phyloP scores from a whole-genome alignment of 768 basidiomycete genomes.

The Amanita brunnescens region DNA sequence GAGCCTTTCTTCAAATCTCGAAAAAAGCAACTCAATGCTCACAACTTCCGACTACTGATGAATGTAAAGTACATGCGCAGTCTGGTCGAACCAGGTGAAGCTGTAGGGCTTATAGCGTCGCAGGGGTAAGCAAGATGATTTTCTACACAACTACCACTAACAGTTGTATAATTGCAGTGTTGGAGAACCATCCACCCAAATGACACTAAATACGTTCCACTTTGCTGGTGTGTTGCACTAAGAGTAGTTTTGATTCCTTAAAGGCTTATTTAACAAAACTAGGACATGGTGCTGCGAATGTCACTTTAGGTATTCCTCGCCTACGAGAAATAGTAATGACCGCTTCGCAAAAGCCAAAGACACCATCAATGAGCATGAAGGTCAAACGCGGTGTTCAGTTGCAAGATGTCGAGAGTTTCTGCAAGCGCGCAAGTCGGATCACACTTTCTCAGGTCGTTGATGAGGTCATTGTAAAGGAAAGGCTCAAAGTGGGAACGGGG shows the following conservation, averaged over 20 bases:
- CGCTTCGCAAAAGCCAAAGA: conserved; percentile 86
- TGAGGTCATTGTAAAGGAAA: conserved; percentile 72
- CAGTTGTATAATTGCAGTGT: conserved; percentile 44
- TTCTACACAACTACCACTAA: not conserved
- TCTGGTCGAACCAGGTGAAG: conserved; percentile 94
- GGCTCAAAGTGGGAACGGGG: conserved; percentile 54
- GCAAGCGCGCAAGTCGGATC: conserved; percentile 81
- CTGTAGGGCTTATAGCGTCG: conserved; percentile 93
- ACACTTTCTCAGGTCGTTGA: conserved; percentile 86
- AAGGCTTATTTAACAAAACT: conserved; percentile 6
- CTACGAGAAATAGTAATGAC: conserved; percentile 99
- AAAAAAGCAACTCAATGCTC: conserved; percentile 35
- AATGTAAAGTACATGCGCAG: conserved; percentile 90
- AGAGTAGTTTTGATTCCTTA: not conserved
- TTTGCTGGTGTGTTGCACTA: conserved; percentile 63
- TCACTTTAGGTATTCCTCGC: conserved; percentile 97
- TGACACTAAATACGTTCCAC: conserved; percentile 99
- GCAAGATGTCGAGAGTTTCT: conserved; percentile 63
- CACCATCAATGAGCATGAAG: conserved; percentile 91
- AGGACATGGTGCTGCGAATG: conserved; percentile 99
- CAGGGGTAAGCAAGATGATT: conserved; percentile 63
- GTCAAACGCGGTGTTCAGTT: conserved; percentile 44
- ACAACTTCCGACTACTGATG: conserved; percentile 75
- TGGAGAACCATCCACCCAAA: conserved; percentile 98
- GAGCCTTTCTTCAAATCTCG: conserved; percentile 29